Conservation (phyloP, 441 rosid genomes). For the Eutrema salsugineum region DNA sequence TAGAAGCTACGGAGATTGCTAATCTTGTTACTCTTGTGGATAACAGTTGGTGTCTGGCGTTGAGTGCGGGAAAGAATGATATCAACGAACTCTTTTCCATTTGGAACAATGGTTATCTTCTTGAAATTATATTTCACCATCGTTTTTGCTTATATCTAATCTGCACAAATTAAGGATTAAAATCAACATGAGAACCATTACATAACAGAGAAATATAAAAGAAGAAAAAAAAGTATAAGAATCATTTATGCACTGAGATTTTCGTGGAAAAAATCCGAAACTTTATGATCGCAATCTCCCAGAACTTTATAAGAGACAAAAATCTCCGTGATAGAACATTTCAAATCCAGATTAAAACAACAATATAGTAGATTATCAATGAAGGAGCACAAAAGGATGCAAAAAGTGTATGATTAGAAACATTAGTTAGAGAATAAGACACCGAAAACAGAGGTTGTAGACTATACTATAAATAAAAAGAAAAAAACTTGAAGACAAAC, state of each 20-base stretch:
- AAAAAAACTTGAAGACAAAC: background rate
- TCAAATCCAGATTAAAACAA: no score
- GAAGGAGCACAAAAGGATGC: no score
- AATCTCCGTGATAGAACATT: no score
- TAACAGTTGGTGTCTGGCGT: constrained; percentile 58
- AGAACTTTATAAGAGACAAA: no score
- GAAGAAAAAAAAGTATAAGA: background rate
- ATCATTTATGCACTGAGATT: no score
- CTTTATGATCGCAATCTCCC: no score
- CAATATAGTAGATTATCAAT: no score
- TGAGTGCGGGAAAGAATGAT: constrained; percentile 65
- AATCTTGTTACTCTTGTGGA: constrained; percentile 63
- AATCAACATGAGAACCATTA: background rate
- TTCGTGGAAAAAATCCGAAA: no score
- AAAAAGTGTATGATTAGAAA: no score
- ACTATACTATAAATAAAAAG: no score
- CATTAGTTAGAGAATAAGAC: no score
- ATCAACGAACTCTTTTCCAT: constrained; percentile 64
- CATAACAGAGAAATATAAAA: background rate
- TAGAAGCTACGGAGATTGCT: constrained; percentile 48
- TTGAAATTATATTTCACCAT: constrained; percentile 68
- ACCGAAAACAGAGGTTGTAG: background rate
- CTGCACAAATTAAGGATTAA: background rate
- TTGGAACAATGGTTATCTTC: constrained; percentile 64
- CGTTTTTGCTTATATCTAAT: constrained; percentile 24